Evolutionary conservation across 176 grass and related monocot genomes (phyloP), one percentile per base, ranked within the genome.

Genomic region (Aegilops tauschii): DNA sequence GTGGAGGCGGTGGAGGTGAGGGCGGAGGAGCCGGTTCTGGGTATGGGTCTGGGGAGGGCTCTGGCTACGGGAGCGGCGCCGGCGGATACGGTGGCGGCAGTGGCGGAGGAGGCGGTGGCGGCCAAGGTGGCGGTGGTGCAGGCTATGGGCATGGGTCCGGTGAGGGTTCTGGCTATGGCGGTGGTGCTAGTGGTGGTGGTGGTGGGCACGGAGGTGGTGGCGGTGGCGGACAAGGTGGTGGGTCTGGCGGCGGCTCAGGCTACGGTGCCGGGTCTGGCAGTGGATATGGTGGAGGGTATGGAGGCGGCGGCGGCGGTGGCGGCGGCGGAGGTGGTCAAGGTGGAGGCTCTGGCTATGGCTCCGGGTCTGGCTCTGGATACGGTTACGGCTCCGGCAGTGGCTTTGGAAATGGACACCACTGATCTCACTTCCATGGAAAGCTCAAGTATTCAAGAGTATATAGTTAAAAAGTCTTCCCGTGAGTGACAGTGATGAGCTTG

Each of bases 91-190:
- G 79, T 21, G 29, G 42, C 65, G 79, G 64, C 4, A 47, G 28
- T 9, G 78, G 78, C 4, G 44, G 80, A 12, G 80, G 81, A 25
- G 47, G 80, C 0, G 80, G 80, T 34, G 45, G 65, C 7, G 80
- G 80, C 12, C 65, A 82, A 58, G 45, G 80, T 17, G 80, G 65
- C 0, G 79, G 63, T 50, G 63, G 30, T 6, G 3, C 40, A 2
- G 79, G 79, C 63, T 81, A 68, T 34, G 79, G 79, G 42, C 63
- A 81, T 27, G 80, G 80, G 45, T 56, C 45, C 16, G 65, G 80
- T 18, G 42, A 52, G 28, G 80, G 80, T 1, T 66, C 31, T 50
- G 79, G 79, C 9, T 82, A 69, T 18, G 65, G 80, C 2, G 7
- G 31, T 29, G 67, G 81, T 8, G 67, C 50, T 13, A 32, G 80